A percentile compares a stretch with the other conserved stretches of the same genome.
Evolutionary conservation across 2,329 filamentous ascomycete genomes (phyloP).

Genomic region (Falciphora oryzae): DNA sequence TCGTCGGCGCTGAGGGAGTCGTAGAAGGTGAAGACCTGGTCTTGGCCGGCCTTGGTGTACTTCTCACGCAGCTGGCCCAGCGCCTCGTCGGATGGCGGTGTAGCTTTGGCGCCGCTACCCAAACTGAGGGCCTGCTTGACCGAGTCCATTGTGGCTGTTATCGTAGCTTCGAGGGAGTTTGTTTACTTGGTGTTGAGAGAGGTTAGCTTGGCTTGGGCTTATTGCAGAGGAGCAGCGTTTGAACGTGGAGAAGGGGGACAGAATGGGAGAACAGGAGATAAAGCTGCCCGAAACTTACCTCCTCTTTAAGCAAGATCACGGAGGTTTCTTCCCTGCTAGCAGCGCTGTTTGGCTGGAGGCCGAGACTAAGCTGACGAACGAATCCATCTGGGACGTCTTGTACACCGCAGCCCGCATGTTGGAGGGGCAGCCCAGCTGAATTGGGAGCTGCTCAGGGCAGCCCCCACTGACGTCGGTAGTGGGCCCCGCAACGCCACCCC

Average conservation of each 20-base stretch:
- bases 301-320: not conserved
- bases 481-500: not conserved
- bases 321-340: not conserved
- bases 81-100: slow-evolving; percentile 58
- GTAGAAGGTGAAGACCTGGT: slow-evolving; percentile 82
- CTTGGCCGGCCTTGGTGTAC: slow-evolving; percentile 70
- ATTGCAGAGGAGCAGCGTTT: not conserved
- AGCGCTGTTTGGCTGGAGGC: not conserved
- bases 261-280: not conserved
- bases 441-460: not conserved
- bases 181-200: not conserved
- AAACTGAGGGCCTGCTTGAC: slow-evolving; percentile 38
- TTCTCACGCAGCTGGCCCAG: slow-evolving; percentile 63
- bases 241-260: not conserved
- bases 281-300: not conserved
- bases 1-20: slow-evolving; percentile 69
- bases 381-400: not conserved
- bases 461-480: slow-evolving; percentile 3
- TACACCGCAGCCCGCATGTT: no score
- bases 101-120: slow-evolving; percentile 29
- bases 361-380: not conserved
- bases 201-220: not conserved
- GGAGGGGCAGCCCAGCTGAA: not conserved
- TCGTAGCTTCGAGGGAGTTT: slow-evolving; percentile 7
- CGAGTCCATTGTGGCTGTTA: slow-evolving; percentile 29